These are phyloP conservation scores for Panus rudis DNA, from an alignment of 768 basidiomycete genomes.

Conservation along the genomic window DNA sequence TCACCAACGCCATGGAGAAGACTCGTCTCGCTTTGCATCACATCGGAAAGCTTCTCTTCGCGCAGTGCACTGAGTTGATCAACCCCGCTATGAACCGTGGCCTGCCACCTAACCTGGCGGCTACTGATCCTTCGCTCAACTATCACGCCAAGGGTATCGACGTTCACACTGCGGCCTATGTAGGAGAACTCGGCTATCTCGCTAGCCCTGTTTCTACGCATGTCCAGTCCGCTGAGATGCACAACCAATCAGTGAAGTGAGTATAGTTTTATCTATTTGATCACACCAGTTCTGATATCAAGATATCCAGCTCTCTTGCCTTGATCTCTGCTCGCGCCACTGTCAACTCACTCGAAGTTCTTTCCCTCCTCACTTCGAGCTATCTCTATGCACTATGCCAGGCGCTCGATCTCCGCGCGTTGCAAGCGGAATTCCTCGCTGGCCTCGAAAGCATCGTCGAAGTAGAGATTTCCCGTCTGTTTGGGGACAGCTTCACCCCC, in stretches of 20 bases:
- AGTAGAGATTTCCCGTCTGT: constrained; percentile 42
- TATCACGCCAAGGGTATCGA: constrained; percentile 84
- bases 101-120: constrained; percentile 71
- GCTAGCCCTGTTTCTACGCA: constrained; percentile 82
- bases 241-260: constrained; percentile 87
- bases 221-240: constrained; percentile 86
- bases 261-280: constrained; percentile 21
- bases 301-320: constrained; percentile 58
- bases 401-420: constrained; percentile 77
- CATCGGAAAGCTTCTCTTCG: constrained; percentile 44
- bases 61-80: constrained; percentile 60
- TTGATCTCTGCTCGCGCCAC: constrained; percentile 80
- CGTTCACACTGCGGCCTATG: constrained; percentile 77
- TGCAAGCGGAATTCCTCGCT: constrained; percentile 58
- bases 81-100: constrained; percentile 83
- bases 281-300: constrained; percentile 7
- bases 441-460: constrained; percentile 40
- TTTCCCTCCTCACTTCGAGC: constrained; percentile 65
- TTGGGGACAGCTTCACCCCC: constrained; percentile 33
- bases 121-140: constrained; percentile 73
- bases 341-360: constrained; percentile 68
- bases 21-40: constrained; percentile 53
- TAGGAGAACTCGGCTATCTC: constrained; percentile 73
- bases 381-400: constrained; percentile 78
- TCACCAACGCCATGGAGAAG: constrained; percentile 86